Base-by-base conservation (phyloP, 306 rosid genomes). In the Crotalaria pallida region DNA sequence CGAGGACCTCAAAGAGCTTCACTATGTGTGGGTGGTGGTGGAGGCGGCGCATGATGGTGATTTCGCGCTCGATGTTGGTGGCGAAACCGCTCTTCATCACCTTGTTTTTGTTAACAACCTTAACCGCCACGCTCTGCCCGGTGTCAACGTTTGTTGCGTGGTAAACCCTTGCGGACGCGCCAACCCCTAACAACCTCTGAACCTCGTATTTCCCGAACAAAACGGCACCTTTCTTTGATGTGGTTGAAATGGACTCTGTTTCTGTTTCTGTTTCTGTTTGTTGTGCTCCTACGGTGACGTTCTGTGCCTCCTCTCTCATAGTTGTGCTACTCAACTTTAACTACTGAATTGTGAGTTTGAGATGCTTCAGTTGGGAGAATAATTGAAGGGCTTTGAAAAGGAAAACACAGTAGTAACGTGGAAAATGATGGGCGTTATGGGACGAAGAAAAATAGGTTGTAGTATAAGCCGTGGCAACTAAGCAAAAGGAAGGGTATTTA, bases 81-180 rank as follows among this genome's bases (percentile, higher is more conserved):
- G 79, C 61, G 18, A 69, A 67, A 0, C 89, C 88, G 2, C 79
- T 77, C 2, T 77, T 65, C 2, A 71, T 2, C 2, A 87, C 43
- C 77, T 85, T 85, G 34, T 53, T 73, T 68, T 84, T 88, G 92
- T 82, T 91, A 3, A 94, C 82, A 1, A 83, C 85, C 58, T 94
- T 94, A 1, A 90, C 71, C 16, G 98, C 98, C 31, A 94, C 98
- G 74, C 87, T 81, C 79, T 80, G 65, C 0, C 90, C 88, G 0
- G 80, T 81, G 1, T 3, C 4, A 8, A 88, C 23, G 31, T 81
- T 63, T 12, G 83, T 73, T 7, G 89, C 98, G 58, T 87, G 91
- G 74, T 87, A 94, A 5, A 94, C 98, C 77, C 88, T 94, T 0
- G 89, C 97, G 34, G 81, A 88, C 0, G 96, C 94, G 1, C 98